Evolutionary conservation across 2,329 filamentous ascomycete species (phyloP), one percentile per base, ranked within the genome.

Genomic region (Cladosporium sp.): DNA sequence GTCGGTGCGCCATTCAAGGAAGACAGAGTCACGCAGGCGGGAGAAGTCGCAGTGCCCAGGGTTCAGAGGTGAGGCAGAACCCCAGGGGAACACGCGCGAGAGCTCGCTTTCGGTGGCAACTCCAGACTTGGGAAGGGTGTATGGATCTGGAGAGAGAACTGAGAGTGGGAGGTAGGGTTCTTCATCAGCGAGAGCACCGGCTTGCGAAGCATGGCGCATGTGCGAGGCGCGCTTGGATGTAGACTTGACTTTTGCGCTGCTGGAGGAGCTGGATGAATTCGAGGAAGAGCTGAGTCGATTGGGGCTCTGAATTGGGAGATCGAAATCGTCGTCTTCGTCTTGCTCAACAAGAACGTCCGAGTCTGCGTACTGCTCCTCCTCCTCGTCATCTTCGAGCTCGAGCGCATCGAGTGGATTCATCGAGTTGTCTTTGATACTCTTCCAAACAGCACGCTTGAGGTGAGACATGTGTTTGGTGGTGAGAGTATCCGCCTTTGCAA

Each of bases 401-500:
- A 99, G 84, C 18, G 91, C 88, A 76, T 96, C 92, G 28, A 99
- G 82, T 2, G 94, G 94, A 74, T 99, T 93, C 63, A 99, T 84
- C 70, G 91, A 91, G 16, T 92, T 89, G 73, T 88, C 88, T 80
- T 95, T 94, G 68, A 99, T 84, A 71, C 91, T 93, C 63, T 92
- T 88, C 88, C 91, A 96, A 36, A 99, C 93, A 14, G 90, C 89
- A 79, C 90, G 92, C 83, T 97, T 97, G 70, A 99, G 85, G 72
- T 92, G 89, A 54, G 87, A 84, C 95, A 98, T 98, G 79, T 99
- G 95, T 62, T 91, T 90, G 0, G 91, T 89, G n/a, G 95, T 98
- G 72, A 98, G 91, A 16, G 93, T 97, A 77, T 99, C 95, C 46
- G 95, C 94, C 80, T 99, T 99, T 76, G 93, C 91, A 74, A 99